Percentiles rank a stretch among this genome's conserved stretches.
Evolutionary conservation across 768 basidiomycete species (phyloP).

Genomic region (Macrocybe gigantea): DNA sequence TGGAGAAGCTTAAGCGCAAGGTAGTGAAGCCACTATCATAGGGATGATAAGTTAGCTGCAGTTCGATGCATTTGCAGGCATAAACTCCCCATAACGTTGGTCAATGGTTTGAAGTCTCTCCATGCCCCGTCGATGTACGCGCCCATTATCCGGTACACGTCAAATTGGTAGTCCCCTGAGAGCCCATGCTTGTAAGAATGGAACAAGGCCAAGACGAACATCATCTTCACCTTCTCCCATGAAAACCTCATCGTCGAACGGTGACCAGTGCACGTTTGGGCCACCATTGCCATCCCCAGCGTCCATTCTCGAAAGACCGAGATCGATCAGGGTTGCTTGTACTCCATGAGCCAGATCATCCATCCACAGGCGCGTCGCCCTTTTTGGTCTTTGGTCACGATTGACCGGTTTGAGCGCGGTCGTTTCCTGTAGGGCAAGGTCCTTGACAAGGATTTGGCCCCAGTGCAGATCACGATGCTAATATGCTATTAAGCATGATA

Average conservation of each 20-base stretch:
- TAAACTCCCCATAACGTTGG: conserved; percentile 80
- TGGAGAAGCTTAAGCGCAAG: conserved; percentile 66
- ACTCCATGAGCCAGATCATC: conserved; percentile 65
- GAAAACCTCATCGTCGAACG: conserved; percentile 85
- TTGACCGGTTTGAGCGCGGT: conserved; percentile 28
- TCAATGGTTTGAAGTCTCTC: conserved; percentile 73
- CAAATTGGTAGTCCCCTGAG: conserved; percentile 88
- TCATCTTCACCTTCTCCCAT: conserved; percentile 71
- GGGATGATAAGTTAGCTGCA: conserved; percentile 5
- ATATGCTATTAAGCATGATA: not conserved
- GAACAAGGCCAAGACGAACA: not conserved
- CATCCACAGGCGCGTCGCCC: conserved; percentile 40
- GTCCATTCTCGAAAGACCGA: conserved; percentile 86
- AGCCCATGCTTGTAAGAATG: conserved; percentile 6
- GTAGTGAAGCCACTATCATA: conserved; percentile 85
- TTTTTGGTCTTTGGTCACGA: conserved; percentile 24
- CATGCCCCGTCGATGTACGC: conserved; percentile 55
- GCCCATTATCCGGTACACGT: conserved; percentile 88
- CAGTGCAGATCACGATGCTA: conserved; percentile 99
- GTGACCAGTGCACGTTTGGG: conserved; percentile 62
- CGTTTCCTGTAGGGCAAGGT: conserved; percentile 23
- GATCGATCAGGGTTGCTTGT: conserved; percentile 83
- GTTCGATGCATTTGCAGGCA: not conserved
- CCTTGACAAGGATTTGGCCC: conserved; percentile 89
- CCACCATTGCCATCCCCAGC: conserved; percentile 41